Evolutionary conservation across 2,329 filamentous ascomycete species (phyloP).

Genomic region (Dothideomycetidae sp.): DNA sequence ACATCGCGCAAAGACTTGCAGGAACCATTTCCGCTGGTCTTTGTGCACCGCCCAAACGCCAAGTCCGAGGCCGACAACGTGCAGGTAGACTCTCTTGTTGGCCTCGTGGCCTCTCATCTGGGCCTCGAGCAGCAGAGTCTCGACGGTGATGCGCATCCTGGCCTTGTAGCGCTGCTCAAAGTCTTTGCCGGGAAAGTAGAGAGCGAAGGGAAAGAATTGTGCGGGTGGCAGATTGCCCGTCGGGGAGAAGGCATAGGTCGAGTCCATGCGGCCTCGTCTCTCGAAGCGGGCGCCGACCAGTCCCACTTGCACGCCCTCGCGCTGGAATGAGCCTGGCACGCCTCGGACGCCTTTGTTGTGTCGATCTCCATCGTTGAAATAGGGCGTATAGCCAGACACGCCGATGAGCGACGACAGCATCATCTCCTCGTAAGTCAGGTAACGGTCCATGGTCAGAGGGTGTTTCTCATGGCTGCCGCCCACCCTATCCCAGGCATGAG

Average conservation of each 20-base stretch:
- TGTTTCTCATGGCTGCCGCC: slow-evolving; percentile 14
- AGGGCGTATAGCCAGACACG: slow-evolving; percentile 18
- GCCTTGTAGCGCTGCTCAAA: slow-evolving; percentile 15
- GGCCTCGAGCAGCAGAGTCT: slow-evolving; percentile 20
- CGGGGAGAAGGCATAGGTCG: slow-evolving; percentile 13
- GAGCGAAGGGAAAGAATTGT: neutral
- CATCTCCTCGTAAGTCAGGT: slow-evolving; percentile 24
- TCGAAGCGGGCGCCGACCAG: slow-evolving; percentile 22
- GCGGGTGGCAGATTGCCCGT: neutral
- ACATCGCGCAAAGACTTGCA: slow-evolving; percentile 16
- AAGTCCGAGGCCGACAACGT: slow-evolving; percentile 21
- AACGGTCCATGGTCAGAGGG: slow-evolving; percentile 17
- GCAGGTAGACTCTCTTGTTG: slow-evolving; percentile 16
- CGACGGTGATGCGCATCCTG: slow-evolving; percentile 18
- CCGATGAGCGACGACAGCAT: slow-evolving; percentile 21
- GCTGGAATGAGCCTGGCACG: slow-evolving; percentile 13
- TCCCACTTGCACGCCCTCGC: slow-evolving; percentile 19
- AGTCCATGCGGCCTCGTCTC: slow-evolving; percentile 20
- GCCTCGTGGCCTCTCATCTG: slow-evolving; percentile 14
- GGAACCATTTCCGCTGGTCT: slow-evolving; percentile 15
- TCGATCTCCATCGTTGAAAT: slow-evolving; percentile 20
- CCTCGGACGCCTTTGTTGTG: slow-evolving; percentile 14
- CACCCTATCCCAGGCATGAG: slow-evolving; percentile 19
- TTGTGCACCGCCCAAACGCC: slow-evolving; percentile 20
- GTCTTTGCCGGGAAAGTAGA: slow-evolving; percentile 1